phyloP scores from a whole-genome alignment of 805 yeast genomes.

The Wickerhamiella kazuoi region DNA sequence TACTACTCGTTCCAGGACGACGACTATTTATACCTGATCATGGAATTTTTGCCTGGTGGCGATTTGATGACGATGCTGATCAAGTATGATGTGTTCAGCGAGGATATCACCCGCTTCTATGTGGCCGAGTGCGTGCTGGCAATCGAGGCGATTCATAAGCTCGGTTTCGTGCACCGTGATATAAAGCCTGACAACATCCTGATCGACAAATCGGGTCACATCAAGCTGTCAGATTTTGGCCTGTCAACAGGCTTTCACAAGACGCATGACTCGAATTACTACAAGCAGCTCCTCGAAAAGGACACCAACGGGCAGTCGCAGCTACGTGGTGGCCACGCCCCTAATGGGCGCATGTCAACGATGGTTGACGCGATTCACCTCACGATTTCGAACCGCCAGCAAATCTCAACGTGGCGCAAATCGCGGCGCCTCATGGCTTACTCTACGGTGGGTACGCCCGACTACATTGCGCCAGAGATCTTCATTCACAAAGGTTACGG shows the following conservation, averaged over 20 bases:
- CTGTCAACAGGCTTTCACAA: constrained; percentile 83
- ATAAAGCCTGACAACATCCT: constrained; percentile 93
- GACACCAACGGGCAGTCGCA: constrained; percentile 17
- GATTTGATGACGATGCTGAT: constrained; percentile 90
- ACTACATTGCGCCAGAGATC: constrained; percentile 89
- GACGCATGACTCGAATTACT: constrained; percentile 80
- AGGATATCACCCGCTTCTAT: constrained; percentile 73
- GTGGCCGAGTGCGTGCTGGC: constrained; percentile 95
- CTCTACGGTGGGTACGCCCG: constrained; percentile 93
- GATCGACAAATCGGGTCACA: constrained; percentile 61
- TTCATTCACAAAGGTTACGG: constrained; percentile 88
- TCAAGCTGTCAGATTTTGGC: constrained; percentile 59
- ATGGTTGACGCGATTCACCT: constrained; percentile 88
- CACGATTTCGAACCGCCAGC: constrained; percentile 88
- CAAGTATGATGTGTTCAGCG: constrained; percentile 85
- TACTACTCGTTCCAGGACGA: constrained; percentile 71
- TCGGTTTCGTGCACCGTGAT: constrained; percentile 90
- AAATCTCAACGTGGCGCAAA: constrained; percentile 91
- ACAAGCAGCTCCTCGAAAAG: constrained; percentile 62
- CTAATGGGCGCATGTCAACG: constrained; percentile 47
- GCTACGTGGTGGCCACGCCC: not conserved
- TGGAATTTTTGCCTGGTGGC: constrained; percentile 75
- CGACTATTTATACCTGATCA: constrained; percentile 54
- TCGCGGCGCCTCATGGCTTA: constrained; percentile 85
- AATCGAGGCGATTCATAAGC: constrained; percentile 80